A percentile compares a stretch with the other conserved stretches of the same genome.
Evolutionary conservation across 2,329 filamentous ascomycete species (phyloP).

Genomic region (Colletotrichum limetticola): DNA sequence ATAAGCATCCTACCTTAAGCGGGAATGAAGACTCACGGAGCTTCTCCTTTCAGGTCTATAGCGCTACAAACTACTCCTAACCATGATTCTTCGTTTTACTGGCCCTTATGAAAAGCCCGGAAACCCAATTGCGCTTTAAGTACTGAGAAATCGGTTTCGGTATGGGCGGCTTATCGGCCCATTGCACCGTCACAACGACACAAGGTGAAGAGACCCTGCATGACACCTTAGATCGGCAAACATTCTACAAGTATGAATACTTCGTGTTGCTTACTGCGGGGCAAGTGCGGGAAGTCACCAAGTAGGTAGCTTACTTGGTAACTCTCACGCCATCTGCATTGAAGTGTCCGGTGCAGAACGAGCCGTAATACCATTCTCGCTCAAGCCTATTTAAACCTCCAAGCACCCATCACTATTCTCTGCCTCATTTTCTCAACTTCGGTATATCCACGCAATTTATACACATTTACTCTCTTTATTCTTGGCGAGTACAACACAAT

Average conservation of each 20-base stretch:
- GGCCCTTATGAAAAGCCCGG: neutral
- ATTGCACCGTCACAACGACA: neutral
- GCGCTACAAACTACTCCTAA: neutral
- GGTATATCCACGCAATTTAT: neutral
- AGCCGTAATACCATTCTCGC: neutral
- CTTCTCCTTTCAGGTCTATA: neutral
- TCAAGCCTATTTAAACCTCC: constrained; percentile 14
- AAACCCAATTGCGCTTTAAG: neutral
- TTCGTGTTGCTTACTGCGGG: constrained; percentile 20
- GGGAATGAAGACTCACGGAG: neutral
- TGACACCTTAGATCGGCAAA: neutral
- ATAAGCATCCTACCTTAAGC: neutral
- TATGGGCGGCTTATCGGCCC: constrained; percentile 9
- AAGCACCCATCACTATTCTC: neutral
- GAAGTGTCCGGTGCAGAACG: neutral
- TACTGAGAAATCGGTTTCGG: neutral
- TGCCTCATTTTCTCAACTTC: neutral
- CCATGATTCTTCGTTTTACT: neutral
- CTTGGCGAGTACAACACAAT: too few relatives aligned
- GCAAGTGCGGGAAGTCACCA: constrained; percentile 10
- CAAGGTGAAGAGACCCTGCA: neutral
- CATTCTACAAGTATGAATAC: neutral
- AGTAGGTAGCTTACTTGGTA: neutral
- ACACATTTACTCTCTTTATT: neutral
- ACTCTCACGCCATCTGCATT: neutral